A percentile compares a stretch with the other conserved stretches of the same genome.
These are phyloP conservation scores for Calonectria pseudoreteaudii DNA, from an alignment of 2,329 filamentous ascomycete species.

Conservation along the genomic window DNA sequence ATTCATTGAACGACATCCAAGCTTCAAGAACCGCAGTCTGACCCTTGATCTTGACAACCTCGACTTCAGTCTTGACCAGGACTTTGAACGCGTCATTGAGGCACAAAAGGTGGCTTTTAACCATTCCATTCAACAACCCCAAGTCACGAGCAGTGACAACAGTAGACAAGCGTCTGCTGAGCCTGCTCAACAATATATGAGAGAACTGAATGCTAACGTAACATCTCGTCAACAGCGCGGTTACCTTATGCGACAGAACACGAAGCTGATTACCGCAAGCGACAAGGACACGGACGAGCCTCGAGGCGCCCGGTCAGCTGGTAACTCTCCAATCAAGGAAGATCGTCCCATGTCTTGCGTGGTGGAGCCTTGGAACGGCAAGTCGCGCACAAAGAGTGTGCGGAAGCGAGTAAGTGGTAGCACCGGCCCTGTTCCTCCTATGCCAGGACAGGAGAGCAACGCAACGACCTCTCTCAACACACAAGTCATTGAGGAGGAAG, in stretches of 20 bases:
- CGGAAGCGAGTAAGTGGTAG: conserved; percentile 62
- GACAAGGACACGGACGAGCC: conserved; percentile 74
- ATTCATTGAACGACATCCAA: conserved; percentile 72
- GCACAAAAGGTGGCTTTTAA: conserved; percentile 84
- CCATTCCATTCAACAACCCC: conserved; percentile 37
- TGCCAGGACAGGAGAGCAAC: conserved; percentile 90
- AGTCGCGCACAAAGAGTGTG: conserved; percentile 74
- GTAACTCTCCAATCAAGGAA: conserved; percentile 79
- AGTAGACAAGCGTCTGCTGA: conserved; percentile 61
- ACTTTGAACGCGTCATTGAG: conserved; percentile 96
- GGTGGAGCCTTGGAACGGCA: conserved; percentile 95
- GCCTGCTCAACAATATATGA: conserved; percentile 15
- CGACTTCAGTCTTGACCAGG: conserved; percentile 87
- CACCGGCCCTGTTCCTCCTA: conserved; percentile 78
- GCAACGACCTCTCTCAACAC: conserved; percentile 67
- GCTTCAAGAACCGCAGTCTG: conserved; percentile 85
- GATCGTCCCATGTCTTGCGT: conserved; percentile 92
- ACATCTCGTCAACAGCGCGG: conserved; percentile 83
- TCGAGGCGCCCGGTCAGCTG: conserved; percentile 69
- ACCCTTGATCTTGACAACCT: conserved; percentile 86
- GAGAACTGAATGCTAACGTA: conserved; percentile 70
- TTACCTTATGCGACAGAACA: conserved; percentile 98
- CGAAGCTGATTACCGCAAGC: conserved; percentile 94
- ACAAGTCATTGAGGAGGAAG: conserved; percentile 77
- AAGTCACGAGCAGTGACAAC: conserved; percentile 37